Evolutionary conservation across 257 asterid species (phyloP), one percentile per base, ranked within the genome.

Genomic region (Dorcoceras hygrometricum): DNA sequence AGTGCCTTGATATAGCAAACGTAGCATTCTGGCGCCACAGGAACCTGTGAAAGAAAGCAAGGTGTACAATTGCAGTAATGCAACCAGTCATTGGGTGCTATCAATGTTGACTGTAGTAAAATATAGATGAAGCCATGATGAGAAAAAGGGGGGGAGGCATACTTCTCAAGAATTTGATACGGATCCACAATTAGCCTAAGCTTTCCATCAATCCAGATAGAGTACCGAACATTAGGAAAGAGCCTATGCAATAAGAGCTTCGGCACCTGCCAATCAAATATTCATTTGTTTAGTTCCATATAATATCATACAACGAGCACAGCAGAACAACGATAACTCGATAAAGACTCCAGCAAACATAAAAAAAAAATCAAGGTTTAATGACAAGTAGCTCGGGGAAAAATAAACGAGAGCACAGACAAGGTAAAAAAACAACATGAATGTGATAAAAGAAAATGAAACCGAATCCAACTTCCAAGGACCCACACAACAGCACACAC

Each of bases 131-230:
- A 27, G 68, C 63, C 48, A 12, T 27, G 69, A 66, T 51, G 39
- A 51, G 28, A 63, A 59, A 60, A 39, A 12, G 50, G 48, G 66
- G 66, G 71, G 62, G 62, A 23, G 69, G 34, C 46, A 63, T 85
- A 85, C 99, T 97, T 86, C 81, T 94, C 99, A 60, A 94, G 96
- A 76, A 90, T 72, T 78, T 86, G 99, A 84, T 87, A 90, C 36
- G 99, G 99, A 75, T 94, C 98, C 75, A 80, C 91, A 68, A 88
- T 85, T 24, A 94, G 99, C 83, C 83, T 86, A 68, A 94, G 98
- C 81, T 94, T 94, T 65, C 95, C 98, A 74, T 94, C 99, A 70
- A 94, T 84, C 99, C 99, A 94, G 71, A 94, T 76, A 62, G 99
- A 94, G 80, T 72, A 90, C 50, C 97, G 85, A 57, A 88, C 79